phyloP scores from a whole-genome alignment of 2,329 filamentous ascomycete genomes.

The Beauveria asiatica region DNA sequence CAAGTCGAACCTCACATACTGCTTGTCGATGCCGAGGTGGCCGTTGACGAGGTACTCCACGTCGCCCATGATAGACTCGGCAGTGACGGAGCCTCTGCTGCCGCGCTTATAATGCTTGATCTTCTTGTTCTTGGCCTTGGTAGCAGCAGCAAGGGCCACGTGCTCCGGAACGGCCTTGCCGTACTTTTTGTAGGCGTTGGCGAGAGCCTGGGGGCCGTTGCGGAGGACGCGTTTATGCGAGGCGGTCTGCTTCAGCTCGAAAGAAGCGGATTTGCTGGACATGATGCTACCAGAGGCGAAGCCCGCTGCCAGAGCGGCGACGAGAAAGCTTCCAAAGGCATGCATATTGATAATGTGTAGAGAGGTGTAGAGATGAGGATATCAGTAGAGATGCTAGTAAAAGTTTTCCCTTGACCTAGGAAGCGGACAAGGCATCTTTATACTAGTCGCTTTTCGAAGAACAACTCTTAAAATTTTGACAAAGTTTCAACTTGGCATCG shows the following conservation, averaged over 20 bases:
- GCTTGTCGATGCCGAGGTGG: constrained; percentile 19
- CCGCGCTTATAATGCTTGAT: neutral
- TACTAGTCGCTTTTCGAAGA: neutral
- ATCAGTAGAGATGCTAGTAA: neutral
- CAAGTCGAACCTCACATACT: constrained; percentile 32
- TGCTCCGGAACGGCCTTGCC: constrained; percentile 35
- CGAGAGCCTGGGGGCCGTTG: constrained; percentile 25
- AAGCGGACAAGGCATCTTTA: constrained; percentile 1
- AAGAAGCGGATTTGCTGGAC: neutral
- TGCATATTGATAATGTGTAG: constrained; percentile 6
- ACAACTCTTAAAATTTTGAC: neutral
- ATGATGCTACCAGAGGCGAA: constrained; percentile 12
- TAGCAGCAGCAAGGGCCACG: constrained; percentile 42
- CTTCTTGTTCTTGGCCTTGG: constrained; percentile 16
- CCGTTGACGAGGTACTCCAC: constrained; percentile 9
- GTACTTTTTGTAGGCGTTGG: constrained; percentile 28
- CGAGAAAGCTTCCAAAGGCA: constrained; percentile 10
- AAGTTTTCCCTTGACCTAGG: neutral
- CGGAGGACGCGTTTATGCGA: constrained; percentile 14
- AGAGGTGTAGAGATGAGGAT: neutral
- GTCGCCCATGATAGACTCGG: constrained; percentile 13
- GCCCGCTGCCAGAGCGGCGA: constrained; percentile 8
- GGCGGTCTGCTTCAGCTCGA: constrained; percentile 3
- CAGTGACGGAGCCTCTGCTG: neutral
- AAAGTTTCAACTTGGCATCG: neutral